Conservation (phyloP, 179 eudicot genomes). For the Silene coronaria region DNA sequence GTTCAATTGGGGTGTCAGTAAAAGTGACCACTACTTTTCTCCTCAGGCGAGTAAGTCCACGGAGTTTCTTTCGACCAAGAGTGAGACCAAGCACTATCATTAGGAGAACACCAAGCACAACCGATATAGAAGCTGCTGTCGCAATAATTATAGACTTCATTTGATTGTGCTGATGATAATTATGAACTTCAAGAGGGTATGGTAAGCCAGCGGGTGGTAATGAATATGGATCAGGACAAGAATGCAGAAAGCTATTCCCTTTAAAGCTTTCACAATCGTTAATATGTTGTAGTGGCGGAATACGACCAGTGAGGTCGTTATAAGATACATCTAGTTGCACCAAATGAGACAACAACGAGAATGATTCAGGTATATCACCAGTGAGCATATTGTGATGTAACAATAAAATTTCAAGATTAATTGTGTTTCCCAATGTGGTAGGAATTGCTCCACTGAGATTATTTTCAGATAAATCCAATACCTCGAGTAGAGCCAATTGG, state of each 20-base stretch:
- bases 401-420: constrained; percentile 31
- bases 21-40: constrained; percentile 44
- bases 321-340: constrained; percentile 40
- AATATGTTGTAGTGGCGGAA: constrained; percentile 37
- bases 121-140: constrained; percentile 37
- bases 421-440: constrained; percentile 34
- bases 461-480: constrained; percentile 43
- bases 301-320: constrained; percentile 53
- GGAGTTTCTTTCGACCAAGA: constrained; percentile 37
- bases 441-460: constrained; percentile 41
- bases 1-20: constrained; percentile 38
- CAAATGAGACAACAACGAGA: constrained; percentile 41
- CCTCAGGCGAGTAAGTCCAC: constrained; percentile 33
- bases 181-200: constrained; percentile 39
- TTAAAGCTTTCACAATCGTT: constrained; percentile 39
- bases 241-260: constrained; percentile 40
- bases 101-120: constrained; percentile 34
- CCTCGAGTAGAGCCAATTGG: constrained; percentile 32
- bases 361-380: constrained; percentile 40
- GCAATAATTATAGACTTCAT: constrained; percentile 43
- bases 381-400: constrained; percentile 44
- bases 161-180: constrained; percentile 26
- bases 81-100: constrained; percentile 30
- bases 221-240: constrained; percentile 43
- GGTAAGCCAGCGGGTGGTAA: constrained; percentile 40